phyloP scores from a whole-genome alignment of 75 land plant genomes.

The Sequoiadendron giganteum region DNA sequence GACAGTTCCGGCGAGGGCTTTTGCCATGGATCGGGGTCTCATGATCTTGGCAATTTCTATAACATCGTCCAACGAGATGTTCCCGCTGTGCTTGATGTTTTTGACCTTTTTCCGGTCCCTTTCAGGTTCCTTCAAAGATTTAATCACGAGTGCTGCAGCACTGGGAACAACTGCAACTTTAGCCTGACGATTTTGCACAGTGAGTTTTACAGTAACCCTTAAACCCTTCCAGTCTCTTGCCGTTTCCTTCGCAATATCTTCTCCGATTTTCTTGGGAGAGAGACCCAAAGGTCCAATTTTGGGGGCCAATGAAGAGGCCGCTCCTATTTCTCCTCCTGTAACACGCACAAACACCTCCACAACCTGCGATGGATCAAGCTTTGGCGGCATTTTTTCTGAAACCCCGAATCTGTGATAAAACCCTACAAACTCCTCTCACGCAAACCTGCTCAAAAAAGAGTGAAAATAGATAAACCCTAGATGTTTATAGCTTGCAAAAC shows the following conservation, averaged over 20 bases:
- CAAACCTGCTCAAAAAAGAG: no score
- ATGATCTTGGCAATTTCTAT: conserved; percentile 76
- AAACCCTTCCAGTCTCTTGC: conserved; percentile 86
- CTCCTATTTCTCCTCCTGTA: conserved; percentile 85
- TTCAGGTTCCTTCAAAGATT: conserved; percentile 77
- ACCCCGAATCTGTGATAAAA: not conserved
- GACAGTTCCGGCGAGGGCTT: conserved; percentile 51
- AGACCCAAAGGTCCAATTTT: conserved; percentile 83
- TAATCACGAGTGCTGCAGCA: conserved; percentile 78
- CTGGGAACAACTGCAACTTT: conserved; percentile 76
- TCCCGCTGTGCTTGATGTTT: conserved; percentile 78
- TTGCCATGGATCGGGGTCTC: conserved; percentile 77
- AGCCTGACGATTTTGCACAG: conserved; percentile 76
- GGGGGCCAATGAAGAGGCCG: conserved; percentile 72
- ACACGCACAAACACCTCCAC: conserved; percentile 75
- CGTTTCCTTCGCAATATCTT: conserved; percentile 76
- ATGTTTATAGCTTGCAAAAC: no score
- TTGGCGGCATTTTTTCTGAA: conserved; percentile 45
- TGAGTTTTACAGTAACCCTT: conserved; percentile 74
- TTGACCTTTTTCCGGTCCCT: conserved; percentile 74
- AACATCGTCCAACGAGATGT: conserved; percentile 72
- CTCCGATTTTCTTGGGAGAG: conserved; percentile 79
- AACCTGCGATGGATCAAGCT: conserved; percentile 70
- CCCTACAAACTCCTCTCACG: no score
- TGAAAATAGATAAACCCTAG: no score